phyloP scores from a whole-genome alignment of 139 green algal genomes.

The Picochlorum sp. region DNA sequence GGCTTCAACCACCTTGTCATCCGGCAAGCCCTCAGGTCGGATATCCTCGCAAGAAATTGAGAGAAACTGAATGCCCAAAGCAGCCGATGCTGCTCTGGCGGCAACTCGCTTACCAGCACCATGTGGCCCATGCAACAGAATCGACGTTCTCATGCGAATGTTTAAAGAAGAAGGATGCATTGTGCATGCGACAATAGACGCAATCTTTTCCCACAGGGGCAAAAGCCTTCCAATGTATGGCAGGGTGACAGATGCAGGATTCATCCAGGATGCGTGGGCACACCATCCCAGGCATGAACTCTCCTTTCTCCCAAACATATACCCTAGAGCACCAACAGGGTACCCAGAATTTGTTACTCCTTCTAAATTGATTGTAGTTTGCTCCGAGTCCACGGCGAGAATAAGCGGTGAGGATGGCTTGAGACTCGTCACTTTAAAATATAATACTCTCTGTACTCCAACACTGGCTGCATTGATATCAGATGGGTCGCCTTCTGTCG shows the following conservation, averaged over 20 bases:
- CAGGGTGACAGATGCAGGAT: background rate
- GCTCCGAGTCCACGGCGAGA: conserved; percentile 6
- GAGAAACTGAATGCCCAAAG: conserved; percentile 60
- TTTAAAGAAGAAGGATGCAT: conserved; percentile 32
- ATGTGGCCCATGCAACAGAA: conserved; percentile 54
- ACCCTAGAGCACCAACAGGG: conserved; percentile 15
- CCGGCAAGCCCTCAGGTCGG: conserved; percentile 10
- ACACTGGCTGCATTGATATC: too few species aligned
- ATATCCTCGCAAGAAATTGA: conserved; percentile 53
- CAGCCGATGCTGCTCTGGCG: conserved; percentile 48
- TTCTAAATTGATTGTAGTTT: conserved; percentile 20
- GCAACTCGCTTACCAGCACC: conserved; percentile 51
- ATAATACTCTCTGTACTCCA: background rate
- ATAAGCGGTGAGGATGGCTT: background rate
- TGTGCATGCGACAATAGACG: conserved; percentile 13
- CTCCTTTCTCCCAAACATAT: conserved; percentile 3
- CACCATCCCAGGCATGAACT: background rate
- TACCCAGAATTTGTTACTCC: conserved; percentile 13
- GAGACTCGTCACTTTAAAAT: conserved; percentile 19
- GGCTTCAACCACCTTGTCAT: conserved; percentile 41
- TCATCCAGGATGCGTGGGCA: background rate
- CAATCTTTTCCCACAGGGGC: conserved; percentile 20
- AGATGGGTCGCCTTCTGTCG: background rate
- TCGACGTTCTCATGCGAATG: conserved; percentile 33
- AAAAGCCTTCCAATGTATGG: conserved; percentile 1